Base-by-base conservation (phyloP, 495 filamentous ascomycete species). In the Hypoxylon intermedium region DNA sequence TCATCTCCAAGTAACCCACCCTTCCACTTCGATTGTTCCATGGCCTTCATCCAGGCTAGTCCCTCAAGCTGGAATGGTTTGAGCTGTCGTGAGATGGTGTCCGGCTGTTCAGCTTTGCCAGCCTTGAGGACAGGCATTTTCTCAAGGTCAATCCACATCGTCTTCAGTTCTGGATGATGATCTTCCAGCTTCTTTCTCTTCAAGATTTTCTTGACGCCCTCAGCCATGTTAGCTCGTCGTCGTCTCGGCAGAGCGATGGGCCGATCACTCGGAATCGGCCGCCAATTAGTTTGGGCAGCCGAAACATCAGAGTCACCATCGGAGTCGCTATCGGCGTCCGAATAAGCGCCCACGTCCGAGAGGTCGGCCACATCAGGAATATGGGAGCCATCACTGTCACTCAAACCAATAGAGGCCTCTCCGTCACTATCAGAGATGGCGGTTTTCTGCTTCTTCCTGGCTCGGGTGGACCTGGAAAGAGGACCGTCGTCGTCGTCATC, bases 31-130 rank as follows among this genome's bases (percentile, higher is more conserved):
- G 88, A 89, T 71, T 89, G 78, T 67, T 98, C 94, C 78, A 97
- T 95, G 37, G 77, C 83, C 54, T 82, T 85, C 89, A 98, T 93
- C 94, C 94, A 98, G 54, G 91, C 86, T 31, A 98, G 75, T 5
- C 94, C 94, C 72, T 97, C 89, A 12, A 95, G 86, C 64, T 98
- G 94, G 72, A 97, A 98, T 1, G 87, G 86, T 72, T 97, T 94
- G 44, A 98, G 78, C 30, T 85, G 86, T 15, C 93, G 86, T 26
- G 80, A 89, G 60, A 98, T 96, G 3, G 83, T 85, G 6, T 72
- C 68, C 15, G 94, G 94, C 67, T 98, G 94, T 47, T 84, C 74
- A 23, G 89, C 90, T 53, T 80, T 78, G 37, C 83, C 80, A 24
- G 86, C 81, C 11, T 82, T 77, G 43, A 97, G 83, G 13, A 82